phyloP scores from a whole-genome alignment of 225 moss, liverwort and hornwort species.

The Marchantia paleacea region DNA sequence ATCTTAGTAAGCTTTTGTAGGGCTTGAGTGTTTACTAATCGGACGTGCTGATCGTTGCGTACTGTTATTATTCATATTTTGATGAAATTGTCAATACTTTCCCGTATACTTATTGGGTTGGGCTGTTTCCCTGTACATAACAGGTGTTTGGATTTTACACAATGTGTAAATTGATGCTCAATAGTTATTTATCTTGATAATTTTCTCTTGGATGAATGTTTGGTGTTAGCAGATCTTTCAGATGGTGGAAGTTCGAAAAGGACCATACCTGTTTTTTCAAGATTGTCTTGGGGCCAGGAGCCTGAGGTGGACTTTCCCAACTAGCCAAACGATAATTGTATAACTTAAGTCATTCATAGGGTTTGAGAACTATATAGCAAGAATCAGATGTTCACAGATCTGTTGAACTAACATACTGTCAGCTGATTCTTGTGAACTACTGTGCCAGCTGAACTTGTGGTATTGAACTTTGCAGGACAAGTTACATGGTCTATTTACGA shows the following conservation, averaged over 20 bases:
- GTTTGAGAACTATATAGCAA: background rate
- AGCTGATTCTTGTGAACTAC: background rate
- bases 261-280: constrained; percentile 20
- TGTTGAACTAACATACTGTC: background rate
- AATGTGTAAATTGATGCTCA: too few species aligned
- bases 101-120: too few species aligned
- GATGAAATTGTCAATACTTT: too few species aligned
- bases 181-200: too few species aligned
- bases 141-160: too few species aligned
- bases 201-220: background rate
- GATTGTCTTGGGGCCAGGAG: constrained; percentile 11
- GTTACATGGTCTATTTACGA: background rate
- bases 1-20: background rate
- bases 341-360: background rate
- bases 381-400: background rate
- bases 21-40: background rate
- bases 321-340: background rate
- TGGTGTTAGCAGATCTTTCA: background rate
- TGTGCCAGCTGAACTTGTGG: background rate
- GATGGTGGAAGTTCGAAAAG: constrained; percentile 12
- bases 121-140: too few species aligned
- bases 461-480: background rate
- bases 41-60: background rate
- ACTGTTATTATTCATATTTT: too few species aligned
- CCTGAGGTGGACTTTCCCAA: background rate